Evolutionary conservation across 1,139 yeast genomes (phyloP), one percentile per base, ranked within the genome.

Genomic region (Barnettozyma hawaiiensis): DNA sequence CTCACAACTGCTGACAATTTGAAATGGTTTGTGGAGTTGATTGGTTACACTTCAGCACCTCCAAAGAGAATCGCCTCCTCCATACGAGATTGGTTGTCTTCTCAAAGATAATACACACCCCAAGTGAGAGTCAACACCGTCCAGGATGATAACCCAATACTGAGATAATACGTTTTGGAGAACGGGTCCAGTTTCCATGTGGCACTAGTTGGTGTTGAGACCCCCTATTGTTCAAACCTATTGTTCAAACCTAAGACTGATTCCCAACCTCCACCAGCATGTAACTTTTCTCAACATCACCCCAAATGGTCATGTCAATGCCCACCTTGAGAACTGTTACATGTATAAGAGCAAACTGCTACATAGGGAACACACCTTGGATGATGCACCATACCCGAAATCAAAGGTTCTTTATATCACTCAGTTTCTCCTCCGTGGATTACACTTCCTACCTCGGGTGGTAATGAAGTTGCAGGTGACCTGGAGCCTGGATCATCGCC

Each of bases 271-370:
- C n/a, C 35, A 20, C n/a, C 22, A 21, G 7, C 35, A 14, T 20
- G 24, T 32, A 11, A 20, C 35, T 7, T 32, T 32, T 31, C 33
- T 31, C 21, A 18, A n/a, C 21, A 31, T 7, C 19, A 5, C 21
- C 5, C 33, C 35, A 19, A 18, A 16, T 7, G 24, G 12, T 3
- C 24, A 20, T 6, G 24, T 32, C 24, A 4, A n/a, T 11, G 35
- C n/a, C 11, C 24, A 32, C 18, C 24, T 11, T 9, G 35, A 32
- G 35, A 32, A 32, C n/a, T 32, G 35, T 21, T 32, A 32, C 24
- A 32, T n/a, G 35, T 8, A 20, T 14, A 32, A 19, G 7, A 26
- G 20, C 9, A 20, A n/a, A 18, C 22, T 32, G 14, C 22, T 12
- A 12, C 14, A 32, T 9, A 18, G 16, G 6, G 7, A 19, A 16